Base-by-base conservation (phyloP, 1,284 basidiomycete genomes). In the Thecaphora frezii region DNA sequence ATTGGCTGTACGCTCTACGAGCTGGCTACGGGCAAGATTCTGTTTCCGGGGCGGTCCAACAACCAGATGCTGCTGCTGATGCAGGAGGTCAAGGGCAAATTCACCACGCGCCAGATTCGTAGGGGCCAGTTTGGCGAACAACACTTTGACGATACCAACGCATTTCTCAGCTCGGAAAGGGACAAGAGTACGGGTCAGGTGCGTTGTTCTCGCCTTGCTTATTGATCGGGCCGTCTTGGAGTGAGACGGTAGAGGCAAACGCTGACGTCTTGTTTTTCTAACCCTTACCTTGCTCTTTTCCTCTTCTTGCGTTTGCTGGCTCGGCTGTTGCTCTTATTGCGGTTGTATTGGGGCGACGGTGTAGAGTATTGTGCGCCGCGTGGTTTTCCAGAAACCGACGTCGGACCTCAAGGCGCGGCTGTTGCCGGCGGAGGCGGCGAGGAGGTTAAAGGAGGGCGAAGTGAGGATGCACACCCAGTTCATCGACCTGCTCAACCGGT, bases 1-100 rank as follows among this genome's bases (percentile, higher is more conserved):
- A 87, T 96, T 48, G 96, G 92, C 1, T 99, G 96, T 80, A 98
- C 96, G 5, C 83, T 99, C 8, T 99, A 93, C 81, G 96, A 99
- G 80, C 84, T 98, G 5, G 97, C 93, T 81, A 98, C 94, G 2
- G 96, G 96, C 79, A 97, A 97, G 82, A 98, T 98, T 54, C 86
- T 99, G 26, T 93, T 98, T 78, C 93, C 96, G 0, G 96, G 94
- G 14, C 86, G 91, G 28, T 91, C 89, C 26, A 99, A 98, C 82
- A 97, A 97, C 77, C 93, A 98, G 73, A 97, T 98, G 94, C 83
- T 98, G 14, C 62, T 78, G 21, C 54, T 80, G 48, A 84, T 93
- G 58, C 86, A 92, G 58, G 93, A 97, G 80, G 83, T 96, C 40
- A 93, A 91, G 78, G 94, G 96, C 30, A 86, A 92, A 45, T 90